These are phyloP conservation scores for Neltuma alba DNA, from an alignment of 306 rosid species.

Conservation along the genomic window DNA sequence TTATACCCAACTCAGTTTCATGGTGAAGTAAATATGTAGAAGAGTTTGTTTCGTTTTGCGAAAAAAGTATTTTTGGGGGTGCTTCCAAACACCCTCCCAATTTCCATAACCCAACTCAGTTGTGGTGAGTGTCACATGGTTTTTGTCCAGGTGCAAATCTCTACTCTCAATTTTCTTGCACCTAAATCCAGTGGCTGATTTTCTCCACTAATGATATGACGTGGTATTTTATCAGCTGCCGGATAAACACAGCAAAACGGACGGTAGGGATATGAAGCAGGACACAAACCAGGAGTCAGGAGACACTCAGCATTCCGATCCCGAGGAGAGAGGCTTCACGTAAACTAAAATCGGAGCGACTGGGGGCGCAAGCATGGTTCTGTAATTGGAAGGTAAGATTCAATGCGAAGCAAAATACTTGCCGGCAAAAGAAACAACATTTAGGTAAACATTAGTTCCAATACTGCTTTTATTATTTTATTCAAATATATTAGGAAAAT, in stretches of 20 bases:
- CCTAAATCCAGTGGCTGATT: no score
- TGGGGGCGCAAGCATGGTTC: not conserved
- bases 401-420: not conserved
- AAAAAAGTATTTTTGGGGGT: no score
- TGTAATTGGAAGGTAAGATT: not conserved
- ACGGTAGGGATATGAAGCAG: not conserved
- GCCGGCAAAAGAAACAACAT: not conserved
- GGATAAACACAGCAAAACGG: no score
- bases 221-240: no score
- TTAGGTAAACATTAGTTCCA: not conserved
- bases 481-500: no score
- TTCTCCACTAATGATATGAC: no score
- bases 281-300: not conserved
- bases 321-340: not conserved
- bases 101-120: no score
- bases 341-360: not conserved
- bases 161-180: not conserved
- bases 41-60: no score
- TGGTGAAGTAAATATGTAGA: no score
- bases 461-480: no score
- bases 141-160: not conserved
- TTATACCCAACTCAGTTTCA: no score
- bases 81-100: no score
- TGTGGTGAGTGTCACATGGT: not conserved
- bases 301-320: not conserved